phyloP scores from a whole-genome alignment of 208 protist genomes.

The Spongospora subterranea region DNA sequence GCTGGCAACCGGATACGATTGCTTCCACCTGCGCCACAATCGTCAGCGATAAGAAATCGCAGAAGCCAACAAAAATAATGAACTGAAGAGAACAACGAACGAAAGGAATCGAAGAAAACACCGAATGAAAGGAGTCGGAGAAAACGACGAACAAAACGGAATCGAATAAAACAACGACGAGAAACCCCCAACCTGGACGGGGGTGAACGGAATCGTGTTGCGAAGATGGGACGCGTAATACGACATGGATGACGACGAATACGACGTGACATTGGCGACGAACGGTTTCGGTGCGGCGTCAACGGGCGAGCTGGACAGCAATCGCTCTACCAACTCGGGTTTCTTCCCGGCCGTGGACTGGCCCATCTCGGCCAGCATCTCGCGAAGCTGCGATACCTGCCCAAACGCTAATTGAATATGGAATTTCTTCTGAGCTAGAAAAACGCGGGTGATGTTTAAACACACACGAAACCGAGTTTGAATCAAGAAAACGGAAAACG shows the following conservation, averaged over 20 bases:
- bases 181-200: conserved; percentile 74
- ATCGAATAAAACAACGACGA: too few relatives aligned
- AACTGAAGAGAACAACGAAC: not conserved
- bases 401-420: too few relatives aligned
- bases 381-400: not conserved
- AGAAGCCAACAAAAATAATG: not conserved
- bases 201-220: conserved; percentile 80
- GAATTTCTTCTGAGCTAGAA: too few relatives aligned
- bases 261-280: conserved; percentile 58
- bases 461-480: too few relatives aligned
- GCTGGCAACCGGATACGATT: conserved; percentile 68
- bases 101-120: too few relatives aligned
- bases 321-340: conserved; percentile 54
- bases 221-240: conserved; percentile 75
- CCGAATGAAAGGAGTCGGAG: too few relatives aligned
- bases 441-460: too few relatives aligned
- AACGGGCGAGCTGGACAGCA: not conserved
- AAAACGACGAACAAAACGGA: too few relatives aligned
- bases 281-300: conserved; percentile 2
- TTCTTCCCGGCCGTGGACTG: conserved; percentile 24
- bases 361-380: not conserved
- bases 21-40: conserved; percentile 68
- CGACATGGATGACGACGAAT: conserved; percentile 63
- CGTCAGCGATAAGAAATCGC: conserved; percentile 11
- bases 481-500: too few relatives aligned